These are phyloP conservation scores for Populus nigra DNA, from an alignment of 345 rosid genomes.

Conservation along the genomic window DNA sequence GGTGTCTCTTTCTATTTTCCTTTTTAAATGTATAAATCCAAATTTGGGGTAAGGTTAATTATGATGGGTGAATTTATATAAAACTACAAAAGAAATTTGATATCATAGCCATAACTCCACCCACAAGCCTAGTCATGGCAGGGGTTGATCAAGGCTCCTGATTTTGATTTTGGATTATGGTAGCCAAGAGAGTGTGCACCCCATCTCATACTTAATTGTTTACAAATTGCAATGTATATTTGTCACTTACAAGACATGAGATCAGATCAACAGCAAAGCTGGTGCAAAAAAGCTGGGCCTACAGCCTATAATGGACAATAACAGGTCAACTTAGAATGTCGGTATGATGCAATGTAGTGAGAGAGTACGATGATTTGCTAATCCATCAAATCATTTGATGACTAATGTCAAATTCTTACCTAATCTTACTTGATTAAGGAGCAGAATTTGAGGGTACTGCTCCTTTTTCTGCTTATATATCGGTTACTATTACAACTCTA, in stretches of 20 bases:
- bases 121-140: too few relatives aligned
- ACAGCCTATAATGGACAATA: not conserved
- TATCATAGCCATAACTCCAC: too few relatives aligned
- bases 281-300: not conserved
- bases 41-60: not conserved
- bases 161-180: too few relatives aligned
- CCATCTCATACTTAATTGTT: too few relatives aligned
- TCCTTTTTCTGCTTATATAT: not conserved
- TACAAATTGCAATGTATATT: too few relatives aligned
- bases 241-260: not conserved
- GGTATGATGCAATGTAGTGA: not conserved
- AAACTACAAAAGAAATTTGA: too few relatives aligned
- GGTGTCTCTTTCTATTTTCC: not conserved
- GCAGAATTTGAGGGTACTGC: not conserved
- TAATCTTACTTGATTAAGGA: not conserved
- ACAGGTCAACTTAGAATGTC: not conserved
- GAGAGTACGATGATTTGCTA: not conserved
- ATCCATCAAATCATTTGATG: not conserved
- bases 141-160: too few relatives aligned
- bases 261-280: not conserved
- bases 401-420: not conserved
- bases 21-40: not conserved
- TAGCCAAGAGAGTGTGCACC: too few relatives aligned
- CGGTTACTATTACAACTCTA: not conserved
- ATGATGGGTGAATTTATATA: not conserved